phyloP scores from a whole-genome alignment of 1,139 yeast species.

The Yamadazyma epiphylla region DNA sequence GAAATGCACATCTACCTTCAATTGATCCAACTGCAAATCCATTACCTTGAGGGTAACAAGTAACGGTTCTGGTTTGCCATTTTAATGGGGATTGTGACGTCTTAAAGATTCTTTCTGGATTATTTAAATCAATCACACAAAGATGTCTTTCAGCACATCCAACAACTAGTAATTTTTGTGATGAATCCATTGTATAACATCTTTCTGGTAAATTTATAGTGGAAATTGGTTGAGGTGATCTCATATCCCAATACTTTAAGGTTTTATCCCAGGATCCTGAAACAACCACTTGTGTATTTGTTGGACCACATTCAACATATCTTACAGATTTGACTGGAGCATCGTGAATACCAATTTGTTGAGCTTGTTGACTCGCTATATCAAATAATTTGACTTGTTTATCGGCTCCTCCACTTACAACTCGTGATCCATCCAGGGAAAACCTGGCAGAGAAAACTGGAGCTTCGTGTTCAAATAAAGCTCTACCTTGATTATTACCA shows the following conservation, averaged over 20 bases:
- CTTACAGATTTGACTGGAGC: conserved; percentile 75
- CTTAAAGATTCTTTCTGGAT: conserved; percentile 82
- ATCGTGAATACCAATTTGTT: conserved; percentile 84
- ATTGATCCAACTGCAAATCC: conserved; percentile 92
- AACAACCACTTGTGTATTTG: conserved; percentile 78
- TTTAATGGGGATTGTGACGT: conserved; percentile 77
- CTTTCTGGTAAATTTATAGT: conserved; percentile 85
- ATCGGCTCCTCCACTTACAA: conserved; percentile 91
- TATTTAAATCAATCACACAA: conserved; percentile 69
- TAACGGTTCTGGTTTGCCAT: conserved; percentile 80
- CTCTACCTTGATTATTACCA: conserved; percentile 78
- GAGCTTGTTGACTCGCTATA: conserved; percentile 73
- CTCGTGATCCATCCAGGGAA: conserved; percentile 83
- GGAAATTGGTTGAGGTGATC: conserved; percentile 81
- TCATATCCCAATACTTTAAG: conserved; percentile 87
- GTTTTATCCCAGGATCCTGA: conserved; percentile 98
- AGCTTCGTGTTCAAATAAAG: conserved; percentile 83
- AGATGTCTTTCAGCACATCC: conserved; percentile 92
- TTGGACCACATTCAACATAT: conserved; percentile 78
- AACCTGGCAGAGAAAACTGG: conserved; percentile 84
- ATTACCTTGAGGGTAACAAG: conserved; percentile 85
- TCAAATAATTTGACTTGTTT: conserved; percentile 85
- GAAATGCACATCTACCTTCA: conserved; percentile 97
- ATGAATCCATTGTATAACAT: conserved; percentile 84
- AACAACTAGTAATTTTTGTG: conserved; percentile 78